These are phyloP conservation scores for Graphilbum fragrans DNA, from an alignment of 2,329 filamentous ascomycete species.

Conservation along the genomic window DNA sequence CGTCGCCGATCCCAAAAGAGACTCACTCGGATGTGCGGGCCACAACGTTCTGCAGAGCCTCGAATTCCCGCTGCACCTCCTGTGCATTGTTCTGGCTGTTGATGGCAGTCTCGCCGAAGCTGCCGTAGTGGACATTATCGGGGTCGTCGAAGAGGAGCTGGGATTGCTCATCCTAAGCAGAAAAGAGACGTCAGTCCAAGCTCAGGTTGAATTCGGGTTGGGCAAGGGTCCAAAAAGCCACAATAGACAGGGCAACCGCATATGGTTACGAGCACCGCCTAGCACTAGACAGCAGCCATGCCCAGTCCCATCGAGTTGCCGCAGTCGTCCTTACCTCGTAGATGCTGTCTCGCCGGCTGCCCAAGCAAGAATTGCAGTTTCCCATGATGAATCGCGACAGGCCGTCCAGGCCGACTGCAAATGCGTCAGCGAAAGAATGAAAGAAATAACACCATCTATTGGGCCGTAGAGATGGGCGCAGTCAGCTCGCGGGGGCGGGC, in stretches of 20 bases:
- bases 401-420: too few species aligned
- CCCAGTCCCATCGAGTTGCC: neutral
- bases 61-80: constrained; percentile 51
- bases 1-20: neutral
- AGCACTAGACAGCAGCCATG: too few species aligned
- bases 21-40: constrained; percentile 51
- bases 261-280: too few species aligned
- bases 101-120: constrained; percentile 44
- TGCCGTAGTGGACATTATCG: constrained; percentile 47
- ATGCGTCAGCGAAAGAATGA: too few species aligned
- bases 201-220: too few species aligned
- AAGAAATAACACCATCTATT: neutral
- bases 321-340: constrained; percentile 34
- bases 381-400: too few species aligned
- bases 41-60: constrained; percentile 52
- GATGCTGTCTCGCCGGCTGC: constrained; percentile 34
- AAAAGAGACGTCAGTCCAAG: too few species aligned
- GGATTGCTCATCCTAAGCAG: constrained; percentile 46
- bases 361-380: constrained; percentile 48
- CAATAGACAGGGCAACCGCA: too few species aligned
- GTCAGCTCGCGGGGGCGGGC: too few species aligned
- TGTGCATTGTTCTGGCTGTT: constrained; percentile 45
- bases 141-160: constrained; percentile 50
- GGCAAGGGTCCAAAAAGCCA: too few species aligned
- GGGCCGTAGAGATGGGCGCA: too few species aligned